phyloP scores from a whole-genome alignment of 768 basidiomycete genomes.

The Trametopsis cervina region DNA sequence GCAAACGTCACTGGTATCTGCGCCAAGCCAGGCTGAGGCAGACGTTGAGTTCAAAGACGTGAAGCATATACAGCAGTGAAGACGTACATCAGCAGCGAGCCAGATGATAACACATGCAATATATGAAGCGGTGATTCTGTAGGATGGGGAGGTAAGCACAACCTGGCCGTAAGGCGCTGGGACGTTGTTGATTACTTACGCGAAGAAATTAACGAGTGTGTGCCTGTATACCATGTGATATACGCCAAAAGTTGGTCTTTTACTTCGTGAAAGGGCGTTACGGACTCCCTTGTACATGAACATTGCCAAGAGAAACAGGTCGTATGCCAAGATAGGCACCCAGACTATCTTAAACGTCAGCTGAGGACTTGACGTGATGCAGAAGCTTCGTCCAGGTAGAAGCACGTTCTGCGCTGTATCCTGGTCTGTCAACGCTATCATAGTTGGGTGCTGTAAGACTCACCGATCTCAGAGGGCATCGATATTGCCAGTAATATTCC shows the following conservation, averaged over 20 bases:
- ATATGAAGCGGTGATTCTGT: slow-evolving; percentile 24
- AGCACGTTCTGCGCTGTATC: slow-evolving; percentile 8
- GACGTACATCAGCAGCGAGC: slow-evolving; percentile 20
- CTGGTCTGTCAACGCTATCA: not conserved
- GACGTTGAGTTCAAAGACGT: not conserved
- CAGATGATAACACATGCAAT: slow-evolving; percentile 24
- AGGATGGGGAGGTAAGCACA: not conserved
- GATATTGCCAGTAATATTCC: slow-evolving; percentile 19
- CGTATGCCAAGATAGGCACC: slow-evolving; percentile 16
- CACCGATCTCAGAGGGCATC: slow-evolving; percentile 12
- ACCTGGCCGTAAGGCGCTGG: not conserved
- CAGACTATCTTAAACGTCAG: slow-evolving; percentile 10
- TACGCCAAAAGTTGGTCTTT: slow-evolving; percentile 8
- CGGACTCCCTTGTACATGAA: slow-evolving; percentile 20
- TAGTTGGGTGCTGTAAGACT: not conserved
- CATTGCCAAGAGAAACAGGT: slow-evolving; percentile 18
- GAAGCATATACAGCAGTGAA: not conserved
- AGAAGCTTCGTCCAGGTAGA: slow-evolving; percentile 15
- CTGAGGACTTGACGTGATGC: slow-evolving; percentile 13
- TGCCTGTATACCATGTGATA: slow-evolving; percentile 21
- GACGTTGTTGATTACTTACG: slow-evolving; percentile 12
- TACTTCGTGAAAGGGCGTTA: slow-evolving; percentile 5
- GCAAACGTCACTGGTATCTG: slow-evolving; percentile 26
- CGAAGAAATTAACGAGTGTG: slow-evolving; percentile 21
- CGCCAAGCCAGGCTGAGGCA: slow-evolving; percentile 18